phyloP scores from a whole-genome alignment of 352 stramenopile species.

The Blastocystis sp. region DNA sequence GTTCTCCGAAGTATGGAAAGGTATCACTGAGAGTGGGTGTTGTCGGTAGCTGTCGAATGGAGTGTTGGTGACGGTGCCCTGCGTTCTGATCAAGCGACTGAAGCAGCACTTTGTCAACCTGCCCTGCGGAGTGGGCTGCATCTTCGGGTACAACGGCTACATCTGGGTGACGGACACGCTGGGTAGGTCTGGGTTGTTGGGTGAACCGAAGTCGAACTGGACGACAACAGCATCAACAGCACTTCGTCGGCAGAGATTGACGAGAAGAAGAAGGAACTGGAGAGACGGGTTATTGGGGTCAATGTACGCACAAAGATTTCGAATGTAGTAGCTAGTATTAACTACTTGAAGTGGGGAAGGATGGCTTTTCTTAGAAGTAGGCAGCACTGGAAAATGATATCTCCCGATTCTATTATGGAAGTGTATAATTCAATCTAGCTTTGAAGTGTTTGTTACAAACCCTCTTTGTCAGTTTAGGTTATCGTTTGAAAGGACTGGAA shows the following conservation, averaged over 20 bases:
- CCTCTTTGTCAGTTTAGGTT: background rate
- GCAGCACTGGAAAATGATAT: conserved; percentile 36
- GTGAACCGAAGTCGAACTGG: background rate
- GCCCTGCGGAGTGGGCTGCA: conserved; percentile 33
- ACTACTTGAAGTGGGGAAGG: background rate
- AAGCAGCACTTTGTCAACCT: conserved; percentile 56
- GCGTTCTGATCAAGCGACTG: conserved; percentile 46
- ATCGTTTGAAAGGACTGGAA: background rate
- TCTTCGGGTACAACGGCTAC: conserved; percentile 50
- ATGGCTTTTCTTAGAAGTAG: background rate
- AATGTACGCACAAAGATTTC: background rate
- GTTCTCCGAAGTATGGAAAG: conserved; percentile 58
- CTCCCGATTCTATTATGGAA: conserved; percentile 26
- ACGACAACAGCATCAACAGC: conserved; percentile 21
- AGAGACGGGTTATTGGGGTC: background rate
- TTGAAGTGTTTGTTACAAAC: background rate
- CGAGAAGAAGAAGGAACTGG: conserved; percentile 7
- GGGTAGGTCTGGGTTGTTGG: background rate
- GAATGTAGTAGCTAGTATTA: conserved; percentile 15
- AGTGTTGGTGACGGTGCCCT: conserved; percentile 28
- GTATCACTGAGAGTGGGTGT: background rate
- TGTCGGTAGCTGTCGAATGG: conserved; percentile 21
- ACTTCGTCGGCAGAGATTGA: conserved; percentile 41
- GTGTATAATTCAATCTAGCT: conserved; percentile 11
- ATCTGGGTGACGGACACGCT: conserved; percentile 54